Evolutionary conservation across 371 early-diverging fungal species (phyloP), one percentile per base, ranked within the genome.

Genomic region (Mucor sp.): DNA sequence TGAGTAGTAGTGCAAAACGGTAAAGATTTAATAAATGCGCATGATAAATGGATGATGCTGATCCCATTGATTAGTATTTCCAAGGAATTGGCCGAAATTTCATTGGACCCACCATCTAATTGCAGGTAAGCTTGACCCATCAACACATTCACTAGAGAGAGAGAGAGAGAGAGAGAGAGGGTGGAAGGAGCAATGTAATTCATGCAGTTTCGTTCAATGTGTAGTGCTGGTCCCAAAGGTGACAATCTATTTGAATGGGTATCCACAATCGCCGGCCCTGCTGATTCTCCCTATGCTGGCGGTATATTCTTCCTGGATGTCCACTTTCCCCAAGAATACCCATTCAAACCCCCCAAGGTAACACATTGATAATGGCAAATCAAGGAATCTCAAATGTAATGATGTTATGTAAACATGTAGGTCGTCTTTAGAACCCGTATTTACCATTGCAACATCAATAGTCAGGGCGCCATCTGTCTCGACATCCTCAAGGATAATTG

Each of bases 381-480:
- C 47, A 47, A 56, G 25, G 23, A 25, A 58, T 17, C 25, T 35
- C 43, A 68, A 65, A 60, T 32, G 28, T 47, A 63, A 41, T 17
- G 9, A 41, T 27, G 25, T 32, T 33, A 41, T 70, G 19, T 12
- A 58, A 57, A 59, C 9, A n/a, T 58, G 6, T 76, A 91, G 89
- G 89, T 99, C 61, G 92, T 87, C 74, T 99, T 99, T 86, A 88
- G 94, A 63, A 98, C 99, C 23, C 85, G 94, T 63, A 98, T 99
- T 70, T 99, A 97, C 76, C 99, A 99, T 86, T 99, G 99, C 70
- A 99, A 99, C 87, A 98, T 99, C 83, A 99, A 99, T 87, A 92
- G 94, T 74, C 97, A 97, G 79, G 99, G 99, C 58, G 92, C 92
- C 70, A 99, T 99, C 73, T 99, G 99, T 79, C 86, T 99, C 79